Conservation (phyloP, 345 rosid genomes). For the Euclidium syriacum region DNA sequence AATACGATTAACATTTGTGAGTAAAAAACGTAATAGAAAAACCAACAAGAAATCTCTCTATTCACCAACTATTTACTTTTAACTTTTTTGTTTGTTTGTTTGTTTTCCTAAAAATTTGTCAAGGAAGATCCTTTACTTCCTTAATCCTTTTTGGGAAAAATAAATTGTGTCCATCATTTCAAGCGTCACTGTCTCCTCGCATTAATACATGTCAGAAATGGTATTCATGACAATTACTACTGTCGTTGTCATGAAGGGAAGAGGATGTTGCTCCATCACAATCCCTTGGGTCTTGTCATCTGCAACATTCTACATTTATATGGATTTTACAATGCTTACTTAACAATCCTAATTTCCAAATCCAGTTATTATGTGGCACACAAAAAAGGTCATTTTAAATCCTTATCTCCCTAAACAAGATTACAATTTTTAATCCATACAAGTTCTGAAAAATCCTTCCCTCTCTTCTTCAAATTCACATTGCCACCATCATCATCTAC, state of each 20-base stretch:
- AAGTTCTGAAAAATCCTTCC: background rate
- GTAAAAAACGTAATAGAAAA: too few species aligned
- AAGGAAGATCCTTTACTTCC: too few species aligned
- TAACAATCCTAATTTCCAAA: slow-evolving; percentile 19
- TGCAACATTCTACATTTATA: slow-evolving; percentile 29
- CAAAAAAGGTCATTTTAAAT: slow-evolving; percentile 29
- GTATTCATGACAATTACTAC: background rate
- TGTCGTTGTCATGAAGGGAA: too few species aligned
- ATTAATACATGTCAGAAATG: background rate
- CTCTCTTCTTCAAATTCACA: background rate
- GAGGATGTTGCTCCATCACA: slow-evolving; percentile 5
- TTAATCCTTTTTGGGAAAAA: too few species aligned
- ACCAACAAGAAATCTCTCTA: too few species aligned
- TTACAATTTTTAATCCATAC: slow-evolving; percentile 24
- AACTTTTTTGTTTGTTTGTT: too few species aligned
- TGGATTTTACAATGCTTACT: slow-evolving; percentile 26
- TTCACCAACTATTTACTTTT: too few species aligned
- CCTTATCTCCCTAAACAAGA: slow-evolving; percentile 20
- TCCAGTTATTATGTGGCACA: slow-evolving; percentile 17
- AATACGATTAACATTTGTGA: too few species aligned
- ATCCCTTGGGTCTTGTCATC: background rate
- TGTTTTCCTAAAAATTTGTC: too few species aligned
- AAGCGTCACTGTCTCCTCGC: too few species aligned
- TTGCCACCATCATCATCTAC: slow-evolving; percentile 19
- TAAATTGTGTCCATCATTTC: too few species aligned